Evolutionary conservation across 176 grass and related monocot species (phyloP), one percentile per base, ranked within the genome.

Genomic region (Zoysia japonica): DNA sequence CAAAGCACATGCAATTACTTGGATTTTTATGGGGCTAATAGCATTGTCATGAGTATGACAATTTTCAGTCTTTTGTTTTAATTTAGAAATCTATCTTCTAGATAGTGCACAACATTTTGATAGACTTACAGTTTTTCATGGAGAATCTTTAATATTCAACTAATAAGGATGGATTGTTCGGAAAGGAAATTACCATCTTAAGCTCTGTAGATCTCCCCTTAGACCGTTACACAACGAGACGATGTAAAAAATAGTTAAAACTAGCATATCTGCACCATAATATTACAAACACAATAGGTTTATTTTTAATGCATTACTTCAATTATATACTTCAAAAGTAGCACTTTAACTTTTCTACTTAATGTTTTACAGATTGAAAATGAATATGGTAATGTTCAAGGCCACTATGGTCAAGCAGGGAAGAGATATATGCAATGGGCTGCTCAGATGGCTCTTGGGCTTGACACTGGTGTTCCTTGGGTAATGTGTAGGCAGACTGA

Each of bases 361-460:
- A 68, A 86, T 78, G 52, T 89, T 84, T 74, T 60, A 81, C 82
- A 98, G 95, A 92, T 98, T 87, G 95, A 98, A 81, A 98, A 98
- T 82, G 95, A 98, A 82, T 98, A 98, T 55, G 95, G 95, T 80
- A 94, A 98, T 85, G 91, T 98, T 78, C 83, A 94, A 89, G 50
- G 67, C 7, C 60, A 35, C 1, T 98, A 76, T 89, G 95, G 92
- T 73, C 73, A 98, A 89, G 81, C 87, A 85, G 95, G 95, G 41
- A 91, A 94, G 84, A 83, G 81, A 59, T 98, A 98, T 83, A 87
- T 94, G 83, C 83, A 84, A 85, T 98, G 95, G 95, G 89, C 90
- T 65, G 90, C 95, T 81, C 61, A 87, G 62, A 92, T 98, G 92
- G 92, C 95, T 75, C 78, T 94, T 88, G 78, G 75, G 42, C 95